A percentile compares a stretch with the other conserved stretches of the same genome.
Conservation (phyloP, 192 early-diverging fungal species). For the Glomus cerebriforme region DNA sequence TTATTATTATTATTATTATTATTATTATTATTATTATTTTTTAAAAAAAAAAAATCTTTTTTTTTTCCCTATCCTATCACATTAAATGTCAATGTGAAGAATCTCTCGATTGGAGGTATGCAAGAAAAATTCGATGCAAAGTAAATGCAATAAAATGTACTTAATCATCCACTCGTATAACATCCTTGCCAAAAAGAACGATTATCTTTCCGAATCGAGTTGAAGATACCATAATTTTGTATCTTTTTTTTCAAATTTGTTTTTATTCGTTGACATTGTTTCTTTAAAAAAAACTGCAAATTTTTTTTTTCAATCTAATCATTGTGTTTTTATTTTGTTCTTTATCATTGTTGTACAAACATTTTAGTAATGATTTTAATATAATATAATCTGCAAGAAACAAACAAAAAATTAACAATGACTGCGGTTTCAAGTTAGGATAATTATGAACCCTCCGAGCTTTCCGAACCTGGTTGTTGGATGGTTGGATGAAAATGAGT, state of each 20-base stretch:
- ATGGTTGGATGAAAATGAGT: background rate
- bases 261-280: background rate
- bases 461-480: background rate
- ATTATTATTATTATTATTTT: no score
- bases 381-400: background rate
- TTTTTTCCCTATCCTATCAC: no score
- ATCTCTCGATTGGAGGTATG: no score
- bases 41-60: no score
- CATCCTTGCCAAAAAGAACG: background rate
- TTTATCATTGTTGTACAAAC: background rate
- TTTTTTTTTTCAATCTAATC: background rate
- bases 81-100: no score
- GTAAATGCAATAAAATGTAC: background rate
- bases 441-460: background rate
- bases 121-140: background rate
- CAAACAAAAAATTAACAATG: background rate
- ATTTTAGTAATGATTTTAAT: background rate
- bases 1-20: no score
- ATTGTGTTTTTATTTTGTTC: background rate
- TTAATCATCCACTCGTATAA: background rate
- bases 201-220: background rate
- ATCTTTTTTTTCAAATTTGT: background rate
- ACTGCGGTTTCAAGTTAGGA: no score
- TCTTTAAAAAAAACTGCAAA: background rate
- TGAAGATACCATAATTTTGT: background rate